These are phyloP conservation scores for Solanum okadae DNA, from an alignment of 257 asterid species.

Conservation along the genomic window DNA sequence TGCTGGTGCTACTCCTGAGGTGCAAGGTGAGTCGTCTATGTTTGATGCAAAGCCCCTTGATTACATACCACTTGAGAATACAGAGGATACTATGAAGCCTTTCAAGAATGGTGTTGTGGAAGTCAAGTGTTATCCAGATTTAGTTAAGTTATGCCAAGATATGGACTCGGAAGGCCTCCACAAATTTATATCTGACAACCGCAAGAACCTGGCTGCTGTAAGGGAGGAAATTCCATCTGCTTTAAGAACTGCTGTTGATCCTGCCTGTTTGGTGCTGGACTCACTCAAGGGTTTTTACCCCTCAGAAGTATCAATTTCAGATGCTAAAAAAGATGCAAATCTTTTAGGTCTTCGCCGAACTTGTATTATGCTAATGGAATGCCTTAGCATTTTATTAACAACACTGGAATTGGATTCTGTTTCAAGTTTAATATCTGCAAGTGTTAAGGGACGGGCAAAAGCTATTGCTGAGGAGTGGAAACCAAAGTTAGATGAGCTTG, in stretches of 20 bases:
- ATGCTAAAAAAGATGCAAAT: conserved; percentile 74
- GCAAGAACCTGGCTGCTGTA: conserved; percentile 74
- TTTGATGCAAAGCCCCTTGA: conserved; percentile 31
- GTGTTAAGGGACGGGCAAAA: conserved; percentile 69
- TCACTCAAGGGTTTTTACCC: conserved; percentile 87
- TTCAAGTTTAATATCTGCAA: conserved; percentile 40
- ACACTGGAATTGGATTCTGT: conserved; percentile 33
- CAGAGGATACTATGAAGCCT: conserved; percentile 18
- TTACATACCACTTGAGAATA: conserved; percentile 24
- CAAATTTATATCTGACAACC: conserved; percentile 90
- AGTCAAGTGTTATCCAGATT: conserved; percentile 72
- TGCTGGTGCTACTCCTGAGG: conserved; percentile 17
- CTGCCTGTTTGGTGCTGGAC: conserved; percentile 72
- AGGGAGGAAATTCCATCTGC: conserved; percentile 89
- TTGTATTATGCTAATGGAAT: conserved; percentile 95
- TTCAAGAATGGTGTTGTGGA: conserved; percentile 22
- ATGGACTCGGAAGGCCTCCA: conserved; percentile 88
- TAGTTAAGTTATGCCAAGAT: conserved; percentile 70
- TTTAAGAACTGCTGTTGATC: conserved; percentile 61
- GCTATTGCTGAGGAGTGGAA: conserved; percentile 91
- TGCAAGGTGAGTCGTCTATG: conserved; percentile 29
- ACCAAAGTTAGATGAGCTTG: conserved; percentile 80
- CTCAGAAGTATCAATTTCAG: conserved; percentile 37
- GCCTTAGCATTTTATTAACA: conserved; percentile 54
- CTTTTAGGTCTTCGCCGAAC: conserved; percentile 90